These are phyloP conservation scores for Aspergillus brasiliensis DNA, from an alignment of 2,329 filamentous ascomycete genomes.

Conservation along the genomic window DNA sequence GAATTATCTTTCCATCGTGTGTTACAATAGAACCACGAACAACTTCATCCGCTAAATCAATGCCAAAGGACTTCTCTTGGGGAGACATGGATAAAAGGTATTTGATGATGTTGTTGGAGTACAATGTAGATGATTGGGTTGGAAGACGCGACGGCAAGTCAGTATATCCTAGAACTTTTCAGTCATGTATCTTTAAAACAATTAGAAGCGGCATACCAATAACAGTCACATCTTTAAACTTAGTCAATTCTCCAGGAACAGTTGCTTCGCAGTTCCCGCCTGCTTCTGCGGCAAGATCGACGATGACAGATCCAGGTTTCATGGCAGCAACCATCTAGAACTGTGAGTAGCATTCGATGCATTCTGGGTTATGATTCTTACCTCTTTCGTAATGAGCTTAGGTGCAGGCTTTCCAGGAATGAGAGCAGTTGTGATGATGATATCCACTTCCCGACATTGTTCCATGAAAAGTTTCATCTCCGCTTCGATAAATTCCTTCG, in stretches of 20 bases:
- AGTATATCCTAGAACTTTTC: conserved; percentile 64
- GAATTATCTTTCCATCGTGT: conserved; percentile 72
- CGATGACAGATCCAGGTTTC: conserved; percentile 86
- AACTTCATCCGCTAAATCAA: conserved; percentile 82
- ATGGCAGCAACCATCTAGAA: conserved; percentile 74
- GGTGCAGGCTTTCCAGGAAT: conserved; percentile 84
- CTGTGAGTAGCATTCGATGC: conserved; percentile 7
- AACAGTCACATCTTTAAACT: conserved; percentile 77
- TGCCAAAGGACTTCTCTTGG: conserved; percentile 74
- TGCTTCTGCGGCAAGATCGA: conserved; percentile 84
- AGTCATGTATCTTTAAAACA: background rate
- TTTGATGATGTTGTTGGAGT: conserved; percentile 93
- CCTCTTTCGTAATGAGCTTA: conserved; percentile 76
- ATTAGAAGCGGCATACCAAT: conserved; percentile 61
- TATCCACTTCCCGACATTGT: conserved; percentile 84
- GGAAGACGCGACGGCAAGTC: conserved; percentile 84
- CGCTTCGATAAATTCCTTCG: conserved; percentile 86
- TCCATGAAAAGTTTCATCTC: conserved; percentile 92
- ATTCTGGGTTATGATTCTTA: conserved; percentile 21
- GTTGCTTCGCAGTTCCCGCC: conserved; percentile 88
- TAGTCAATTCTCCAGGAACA: conserved; percentile 68
- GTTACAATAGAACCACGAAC: conserved; percentile 84
- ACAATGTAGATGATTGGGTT: conserved; percentile 85
- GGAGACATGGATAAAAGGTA: conserved; percentile 80
- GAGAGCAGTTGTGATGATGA: conserved; percentile 88